Evolutionary conservation across 2,329 filamentous ascomycete species (phyloP), one percentile per base, ranked within the genome.

Genomic region (Cadophora gregata): DNA sequence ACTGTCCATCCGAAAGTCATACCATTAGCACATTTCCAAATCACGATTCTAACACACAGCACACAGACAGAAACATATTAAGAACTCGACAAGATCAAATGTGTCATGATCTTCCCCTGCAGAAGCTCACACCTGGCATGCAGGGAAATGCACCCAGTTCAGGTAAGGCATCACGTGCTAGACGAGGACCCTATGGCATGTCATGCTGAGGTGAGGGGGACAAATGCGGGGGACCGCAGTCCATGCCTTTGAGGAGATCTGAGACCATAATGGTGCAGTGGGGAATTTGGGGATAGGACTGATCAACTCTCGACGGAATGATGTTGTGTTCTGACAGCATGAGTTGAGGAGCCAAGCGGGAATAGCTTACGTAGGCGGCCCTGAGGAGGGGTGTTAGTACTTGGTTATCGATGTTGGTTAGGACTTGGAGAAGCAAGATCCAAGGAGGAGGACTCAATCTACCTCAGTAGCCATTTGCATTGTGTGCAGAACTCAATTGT

Each of bases 401-500:
- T 21, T 38, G 31, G 33, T 4, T 33, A 12, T 36, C 33, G 19
- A 10, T 2, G 8, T 56, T 61, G 25, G 47, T 27, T n/a, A 58
- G 38, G 36, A 24, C n/a, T 60, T 55, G 59, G 25, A 27, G 19
- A 48, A 47, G 31, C 42, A 64, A 33, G 42, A 47, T 47, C n/a
- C 50, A 63, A 55, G 60, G 62, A 50, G 62, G 55, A 21, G 55
- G 38, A 8, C 48, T 42, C 19, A n/a, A 76, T 86, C 73, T 86
- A 95, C 93, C 79, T 96, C 12, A 96, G 81, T 86, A 96, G 92
- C 72, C 93, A 97, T 81, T 92, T 92, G 80, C 93, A 97, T 80
- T 97, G 93, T 0, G 93, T 97, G 81, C 94, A 97, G 81, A 92
- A 97, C 72, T 90, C 88, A 75, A 97, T 97, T n/a, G 90, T 89